Evolutionary conservation across 139 green algal genomes (phyloP), one percentile per base, ranked within the genome.

Genomic region (Cymbomonas tetramitiformis): DNA sequence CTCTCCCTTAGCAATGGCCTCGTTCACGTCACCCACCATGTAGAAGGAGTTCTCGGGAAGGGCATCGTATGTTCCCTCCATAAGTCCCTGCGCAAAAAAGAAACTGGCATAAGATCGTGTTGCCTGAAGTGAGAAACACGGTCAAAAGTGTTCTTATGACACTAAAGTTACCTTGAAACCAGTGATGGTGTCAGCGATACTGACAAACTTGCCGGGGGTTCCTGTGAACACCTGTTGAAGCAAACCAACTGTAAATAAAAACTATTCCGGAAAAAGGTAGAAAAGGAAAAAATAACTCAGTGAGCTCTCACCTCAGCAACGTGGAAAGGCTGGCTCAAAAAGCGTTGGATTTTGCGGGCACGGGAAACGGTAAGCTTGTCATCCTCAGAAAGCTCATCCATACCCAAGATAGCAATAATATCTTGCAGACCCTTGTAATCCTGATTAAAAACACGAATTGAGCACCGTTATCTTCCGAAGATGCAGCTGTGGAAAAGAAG

Each of bases 361-460:
- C 92, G 87, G 0, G 92, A 84, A 30, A 99, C 92, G 4, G 83
- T 94, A 50, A 97, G 70, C 79, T 99, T 99, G 79, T 99, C 92
- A 69, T 98, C 92, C 73, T 99, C 92, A 32, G 62, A 84, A 64
- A 99, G 79, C 83, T 99, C 92, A 68, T 99, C 92, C 92, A 99
- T 99, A 46, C 92, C 92, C 62, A 99, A 79, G 77, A 99, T 99
- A 69, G 92, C 91, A 79, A 99, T 98, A 78, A 99, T 99, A 73
- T 98, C 91, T 81, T 96, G 81, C n/a, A 80, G 33, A 51, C 73
- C 68, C 58, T 81, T 81, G 65, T 80, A 81, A 46, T 73, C 79
- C 73, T 93, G 92, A n/a, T n/a, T n/a, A n/a, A n/a, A n/a, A n/a
- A n/a, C n/a, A n/a, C n/a, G n/a, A n/a, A n/a, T n/a, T n/a, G n/a